These are phyloP conservation scores for Coemansia sp. DNA, from an alignment of 192 early-diverging fungal species.

Conservation along the genomic window DNA sequence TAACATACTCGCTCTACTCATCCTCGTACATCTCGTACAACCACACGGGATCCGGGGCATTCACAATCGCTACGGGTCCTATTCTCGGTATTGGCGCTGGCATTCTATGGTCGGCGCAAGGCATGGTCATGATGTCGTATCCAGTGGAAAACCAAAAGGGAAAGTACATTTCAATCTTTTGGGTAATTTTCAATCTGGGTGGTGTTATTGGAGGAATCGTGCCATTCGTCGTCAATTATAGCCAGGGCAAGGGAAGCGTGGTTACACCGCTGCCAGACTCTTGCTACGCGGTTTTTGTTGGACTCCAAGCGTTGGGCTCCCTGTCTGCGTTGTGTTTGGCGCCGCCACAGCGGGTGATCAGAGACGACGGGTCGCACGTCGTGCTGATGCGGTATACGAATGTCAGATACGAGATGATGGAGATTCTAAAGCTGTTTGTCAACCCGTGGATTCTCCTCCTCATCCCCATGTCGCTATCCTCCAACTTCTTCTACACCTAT, in stretches of 20 bases:
- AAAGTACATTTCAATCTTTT: constrained; percentile 76
- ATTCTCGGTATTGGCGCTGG: constrained; percentile 79
- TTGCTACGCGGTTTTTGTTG: constrained; percentile 70
- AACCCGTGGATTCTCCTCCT: constrained; percentile 70
- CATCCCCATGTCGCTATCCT: constrained; percentile 67
- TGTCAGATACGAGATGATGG: constrained; percentile 59
- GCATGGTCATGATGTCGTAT: constrained; percentile 81
- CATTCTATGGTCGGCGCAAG: constrained; percentile 70
- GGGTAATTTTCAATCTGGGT: constrained; percentile 81
- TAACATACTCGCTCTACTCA: constrained; percentile 68
- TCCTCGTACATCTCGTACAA: constrained; percentile 67
- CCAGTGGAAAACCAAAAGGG: constrained; percentile 74
- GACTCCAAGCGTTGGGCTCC: constrained; percentile 67
- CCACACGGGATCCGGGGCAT: constrained; percentile 55
- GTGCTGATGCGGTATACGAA: constrained; percentile 64
- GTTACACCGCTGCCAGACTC: constrained; percentile 70
- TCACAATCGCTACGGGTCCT: constrained; percentile 71
- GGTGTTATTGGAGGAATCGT: constrained; percentile 73
- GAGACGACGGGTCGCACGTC: constrained; percentile 68
- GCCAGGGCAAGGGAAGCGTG: constrained; percentile 58
- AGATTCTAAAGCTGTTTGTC: constrained; percentile 61
- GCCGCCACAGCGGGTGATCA: constrained; percentile 61
- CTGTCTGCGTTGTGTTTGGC: constrained; percentile 62
- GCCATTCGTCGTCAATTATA: constrained; percentile 60
- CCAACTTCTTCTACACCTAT: constrained; percentile 83